Evolutionary conservation across 306 rosid genomes (phyloP).

Genomic region (Trifolium subterraneum): DNA sequence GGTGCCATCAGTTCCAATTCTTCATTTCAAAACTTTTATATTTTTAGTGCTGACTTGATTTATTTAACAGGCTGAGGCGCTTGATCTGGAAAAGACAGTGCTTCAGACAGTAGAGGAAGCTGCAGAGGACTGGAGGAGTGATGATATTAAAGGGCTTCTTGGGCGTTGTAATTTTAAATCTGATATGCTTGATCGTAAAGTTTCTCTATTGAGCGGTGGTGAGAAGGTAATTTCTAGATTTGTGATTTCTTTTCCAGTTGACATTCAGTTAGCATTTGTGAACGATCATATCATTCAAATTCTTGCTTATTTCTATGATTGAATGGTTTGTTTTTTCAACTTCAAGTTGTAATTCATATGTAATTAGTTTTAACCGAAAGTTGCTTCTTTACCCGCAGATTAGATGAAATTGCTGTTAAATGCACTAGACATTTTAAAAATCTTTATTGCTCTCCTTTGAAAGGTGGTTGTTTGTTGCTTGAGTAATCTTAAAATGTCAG

Average conservation of each 20-base stretch:
- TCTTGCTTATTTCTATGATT: conserved; percentile 25
- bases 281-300: conserved; percentile 2
- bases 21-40: conserved; percentile 13
- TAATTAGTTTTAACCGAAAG: conserved; percentile 13
- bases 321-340: conserved; percentile 18
- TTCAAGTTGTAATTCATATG: conserved; percentile 5
- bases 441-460: conserved; percentile 7
- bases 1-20: conserved; percentile 18
- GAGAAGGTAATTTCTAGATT: conserved; percentile 75
- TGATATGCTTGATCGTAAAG: conserved; percentile 95
- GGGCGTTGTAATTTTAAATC: conserved; percentile 98
- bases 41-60: conserved; percentile 43
- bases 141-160: conserved; percentile 96
- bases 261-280: conserved; percentile 29
- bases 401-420: conserved; percentile 30
- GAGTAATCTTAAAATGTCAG: conserved; percentile 31
- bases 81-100: conserved; percentile 90
- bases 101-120: conserved; percentile 92
- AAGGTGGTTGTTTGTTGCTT: conserved; percentile 21
- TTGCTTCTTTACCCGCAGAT: conserved; percentile 9
- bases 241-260: conserved; percentile 25
- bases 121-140: conserved; percentile 93
- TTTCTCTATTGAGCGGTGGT: conserved; percentile 94
- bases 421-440: conserved; percentile 29
- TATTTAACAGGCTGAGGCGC: conserved; percentile 89